Evolutionary conservation across 1,139 yeast genomes (phyloP).

Genomic region (Nakaseomyces bracarensis): DNA sequence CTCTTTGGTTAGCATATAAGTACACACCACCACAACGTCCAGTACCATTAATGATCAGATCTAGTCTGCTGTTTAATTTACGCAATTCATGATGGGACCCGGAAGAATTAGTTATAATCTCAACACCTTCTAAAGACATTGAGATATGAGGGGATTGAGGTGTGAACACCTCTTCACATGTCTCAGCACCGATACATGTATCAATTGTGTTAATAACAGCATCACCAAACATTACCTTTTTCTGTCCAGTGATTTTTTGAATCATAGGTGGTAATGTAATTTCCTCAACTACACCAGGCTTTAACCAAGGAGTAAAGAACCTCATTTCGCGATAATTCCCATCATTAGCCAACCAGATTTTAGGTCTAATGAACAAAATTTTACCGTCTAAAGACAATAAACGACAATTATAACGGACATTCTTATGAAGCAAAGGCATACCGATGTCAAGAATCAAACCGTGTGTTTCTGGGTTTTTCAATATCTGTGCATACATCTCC

Average conservation of each 20-base stretch:
- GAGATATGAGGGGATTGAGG: slow-evolving; percentile 92
- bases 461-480: slow-evolving; percentile 54
- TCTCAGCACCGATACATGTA: slow-evolving; percentile 88
- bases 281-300: slow-evolving; percentile 64
- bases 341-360: slow-evolving; percentile 86
- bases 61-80: slow-evolving; percentile 74
- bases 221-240: slow-evolving; percentile 74
- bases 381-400: slow-evolving; percentile 69
- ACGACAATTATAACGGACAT: slow-evolving; percentile 86
- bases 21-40: slow-evolving; percentile 94
- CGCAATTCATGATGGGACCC: slow-evolving; percentile 96
- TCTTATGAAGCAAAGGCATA: slow-evolving; percentile 83
- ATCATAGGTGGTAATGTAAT: slow-evolving; percentile 64
- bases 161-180: slow-evolving; percentile 95
- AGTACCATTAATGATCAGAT: slow-evolving; percentile 84
- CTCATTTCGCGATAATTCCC: slow-evolving; percentile 98
- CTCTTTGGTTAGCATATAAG: slow-evolving; percentile 87
- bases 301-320: slow-evolving; percentile 89
- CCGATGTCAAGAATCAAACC: slow-evolving; percentile 86
- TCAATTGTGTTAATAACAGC: slow-evolving; percentile 77
- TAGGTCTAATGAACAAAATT: slow-evolving; percentile 82
- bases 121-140: slow-evolving; percentile 92
- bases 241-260: slow-evolving; percentile 55
- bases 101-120: slow-evolving; percentile 86
- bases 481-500: slow-evolving; percentile 82